These are phyloP conservation scores for Mrakia blollopis DNA, from an alignment of 768 basidiomycete species.

Conservation along the genomic window DNA sequence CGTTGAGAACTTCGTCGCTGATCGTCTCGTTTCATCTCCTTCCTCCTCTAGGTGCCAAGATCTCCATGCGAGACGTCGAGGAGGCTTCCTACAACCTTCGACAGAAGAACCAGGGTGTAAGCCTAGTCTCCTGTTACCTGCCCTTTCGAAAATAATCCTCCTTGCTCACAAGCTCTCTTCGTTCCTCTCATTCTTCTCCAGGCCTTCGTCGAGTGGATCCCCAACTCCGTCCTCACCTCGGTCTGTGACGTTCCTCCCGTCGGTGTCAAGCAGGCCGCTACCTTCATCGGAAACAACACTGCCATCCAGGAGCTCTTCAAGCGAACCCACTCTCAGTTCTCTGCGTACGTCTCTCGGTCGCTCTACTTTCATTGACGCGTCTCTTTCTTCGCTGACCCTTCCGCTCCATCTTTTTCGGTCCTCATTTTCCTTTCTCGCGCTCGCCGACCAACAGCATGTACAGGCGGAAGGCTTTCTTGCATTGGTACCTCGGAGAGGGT, in stretches of 20 bases:
- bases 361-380: not conserved
- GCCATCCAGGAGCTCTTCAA: slow-evolving; percentile 98
- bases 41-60: slow-evolving; percentile 67
- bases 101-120: slow-evolving; percentile 43
- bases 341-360: slow-evolving; percentile 50
- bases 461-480: slow-evolving; percentile 88
- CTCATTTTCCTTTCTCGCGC: not conserved
- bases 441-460: slow-evolving; percentile 2
- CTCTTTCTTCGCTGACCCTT: not conserved
- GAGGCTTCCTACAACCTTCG: slow-evolving; percentile 69
- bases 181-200: not conserved
- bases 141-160: not conserved
- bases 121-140: not conserved
- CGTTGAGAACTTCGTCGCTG: not conserved
- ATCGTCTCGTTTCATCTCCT: slow-evolving; percentile 35
- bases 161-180: not conserved
- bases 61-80: slow-evolving; percentile 77
- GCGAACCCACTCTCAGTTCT: slow-evolving; percentile 96
- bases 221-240: slow-evolving; percentile 28
- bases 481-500: slow-evolving; percentile 95
- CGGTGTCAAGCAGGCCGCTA: slow-evolving; percentile 75
- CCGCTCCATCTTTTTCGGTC: too few species aligned
- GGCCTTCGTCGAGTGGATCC: slow-evolving; percentile 32
- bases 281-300: slow-evolving; percentile 95
- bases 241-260: slow-evolving; percentile 67